Evolutionary conservation across 441 rosid genomes (phyloP), one percentile per base, ranked within the genome.

Genomic region (Mallotus japonicus): DNA sequence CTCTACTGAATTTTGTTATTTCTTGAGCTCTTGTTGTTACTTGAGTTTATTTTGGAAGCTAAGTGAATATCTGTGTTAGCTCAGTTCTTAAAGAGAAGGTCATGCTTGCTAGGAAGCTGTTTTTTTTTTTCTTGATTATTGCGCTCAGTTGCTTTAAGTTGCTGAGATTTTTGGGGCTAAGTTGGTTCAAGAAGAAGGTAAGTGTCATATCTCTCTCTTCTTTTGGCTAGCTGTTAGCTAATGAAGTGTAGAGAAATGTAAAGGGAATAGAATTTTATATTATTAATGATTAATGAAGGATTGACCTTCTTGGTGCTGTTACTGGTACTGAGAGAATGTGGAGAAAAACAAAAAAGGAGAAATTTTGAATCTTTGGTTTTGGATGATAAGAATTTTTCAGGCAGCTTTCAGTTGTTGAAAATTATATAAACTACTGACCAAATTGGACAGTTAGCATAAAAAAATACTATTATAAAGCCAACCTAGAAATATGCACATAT

Each of bases 141-240:
- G 79, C 83, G 15, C 67, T 86, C 76, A 70, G 78, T 74, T 91
- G 84, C 86, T 84, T 84, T 70, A 47, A 63, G 53, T 70, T 80
- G 80, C 73, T 76, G 69, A 68, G 73, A 57, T 57, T 82, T 62
- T 79, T 68, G 87, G 82, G 71, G 78, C 86, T 16, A 86, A 79
- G 79, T 76, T 91, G 76, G 88, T 88, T 15, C 85, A 86, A 59
- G 81, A 78, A 47, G 97, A 89, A 89, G 94, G 97, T 88, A 65
- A 44, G 58, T 54, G 15, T 19, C 11, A 50, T 24, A 72, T 65
- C 55, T 75, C 69, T 69, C 15, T 24, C 2, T 24, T 24, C 2
- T 24, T 24, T 24, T 24, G 28, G 28, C 2, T 24, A 24, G 8
- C 6, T 3, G 65, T 58, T 77, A 63, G 65, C 37, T 55, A 58